phyloP scores from a whole-genome alignment of 306 rosid genomes.

The Cajanus cajan region DNA sequence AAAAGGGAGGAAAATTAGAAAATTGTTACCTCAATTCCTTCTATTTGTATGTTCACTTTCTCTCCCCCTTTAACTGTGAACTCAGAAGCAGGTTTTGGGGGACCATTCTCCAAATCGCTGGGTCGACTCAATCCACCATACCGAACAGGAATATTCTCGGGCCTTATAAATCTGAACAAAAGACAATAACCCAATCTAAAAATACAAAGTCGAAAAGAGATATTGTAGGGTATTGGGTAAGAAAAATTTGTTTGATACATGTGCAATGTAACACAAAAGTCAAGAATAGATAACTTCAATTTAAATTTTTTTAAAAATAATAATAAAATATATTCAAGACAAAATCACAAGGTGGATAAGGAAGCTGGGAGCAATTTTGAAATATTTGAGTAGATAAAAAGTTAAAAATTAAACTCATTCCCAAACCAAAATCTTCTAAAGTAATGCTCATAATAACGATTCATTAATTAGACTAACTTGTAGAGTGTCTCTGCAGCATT shows the following conservation, averaged over 20 bases:
- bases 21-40: slow-evolving; percentile 79
- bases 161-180: slow-evolving; percentile 67
- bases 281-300: background rate
- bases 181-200: background rate
- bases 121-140: slow-evolving; percentile 81
- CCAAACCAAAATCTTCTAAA: background rate
- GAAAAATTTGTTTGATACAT: background rate
- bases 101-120: slow-evolving; percentile 68
- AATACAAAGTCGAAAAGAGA: background rate
- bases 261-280: background rate
- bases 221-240: background rate
- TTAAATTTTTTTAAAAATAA: background rate
- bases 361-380: background rate
- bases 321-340: background rate
- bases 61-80: slow-evolving; percentile 90
- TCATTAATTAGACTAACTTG: slow-evolving; percentile 50
- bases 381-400: background rate
- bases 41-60: slow-evolving; percentile 92
- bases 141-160: slow-evolving; percentile 77
- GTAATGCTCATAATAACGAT: background rate
- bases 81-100: slow-evolving; percentile 94
- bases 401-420: background rate
- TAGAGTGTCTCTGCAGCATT: slow-evolving; percentile 88
- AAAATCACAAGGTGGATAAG: background rate
- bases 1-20: background rate